Conservation (phyloP, 1,284 basidiomycete species). For the Ceratorhiza oryzae-sativae region DNA sequence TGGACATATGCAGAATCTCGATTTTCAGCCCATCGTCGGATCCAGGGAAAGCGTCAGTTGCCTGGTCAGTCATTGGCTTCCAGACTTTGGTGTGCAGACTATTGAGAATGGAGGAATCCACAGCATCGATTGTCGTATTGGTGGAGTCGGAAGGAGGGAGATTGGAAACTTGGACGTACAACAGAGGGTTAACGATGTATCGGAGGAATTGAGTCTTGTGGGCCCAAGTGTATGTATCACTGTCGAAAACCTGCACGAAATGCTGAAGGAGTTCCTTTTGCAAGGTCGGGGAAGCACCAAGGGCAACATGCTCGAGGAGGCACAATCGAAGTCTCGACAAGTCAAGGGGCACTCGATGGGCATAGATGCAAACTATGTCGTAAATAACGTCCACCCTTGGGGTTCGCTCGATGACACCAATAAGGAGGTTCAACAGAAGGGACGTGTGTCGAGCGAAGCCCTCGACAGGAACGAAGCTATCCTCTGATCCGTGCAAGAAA, state of each 20-base stretch:
- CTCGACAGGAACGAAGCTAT: constrained; percentile 50
- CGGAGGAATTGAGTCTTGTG: constrained; percentile 90
- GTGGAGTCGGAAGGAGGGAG: constrained; percentile 6
- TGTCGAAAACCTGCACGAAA: constrained; percentile 86
- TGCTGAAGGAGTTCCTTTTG: constrained; percentile 84
- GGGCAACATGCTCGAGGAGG: constrained; percentile 85
- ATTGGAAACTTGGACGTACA: constrained; percentile 63
- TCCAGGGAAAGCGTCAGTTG: constrained; percentile 61
- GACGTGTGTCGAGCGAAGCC: constrained; percentile 53
- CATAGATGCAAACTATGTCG: constrained; percentile 85
- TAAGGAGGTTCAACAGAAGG: constrained; percentile 24
- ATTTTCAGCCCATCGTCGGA: constrained; percentile 86
- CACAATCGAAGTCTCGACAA: constrained; percentile 84
- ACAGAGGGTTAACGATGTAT: constrained; percentile 87
- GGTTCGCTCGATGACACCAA: constrained; percentile 43
- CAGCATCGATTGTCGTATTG: constrained; percentile 60
- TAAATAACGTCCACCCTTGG: constrained; percentile 78
- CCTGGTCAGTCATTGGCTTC: constrained; percentile 68
- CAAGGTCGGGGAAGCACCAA: constrained; percentile 62
- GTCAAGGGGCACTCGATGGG: constrained; percentile 83
- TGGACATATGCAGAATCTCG: constrained; percentile 91
- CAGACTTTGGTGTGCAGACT: constrained; percentile 80
- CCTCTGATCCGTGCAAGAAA: constrained; percentile 39
- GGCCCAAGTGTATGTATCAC: constrained; percentile 68
- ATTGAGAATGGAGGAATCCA: constrained; percentile 74